phyloP scores from a whole-genome alignment of 768 basidiomycete genomes.

The Holtermanniella nyarrowii region DNA sequence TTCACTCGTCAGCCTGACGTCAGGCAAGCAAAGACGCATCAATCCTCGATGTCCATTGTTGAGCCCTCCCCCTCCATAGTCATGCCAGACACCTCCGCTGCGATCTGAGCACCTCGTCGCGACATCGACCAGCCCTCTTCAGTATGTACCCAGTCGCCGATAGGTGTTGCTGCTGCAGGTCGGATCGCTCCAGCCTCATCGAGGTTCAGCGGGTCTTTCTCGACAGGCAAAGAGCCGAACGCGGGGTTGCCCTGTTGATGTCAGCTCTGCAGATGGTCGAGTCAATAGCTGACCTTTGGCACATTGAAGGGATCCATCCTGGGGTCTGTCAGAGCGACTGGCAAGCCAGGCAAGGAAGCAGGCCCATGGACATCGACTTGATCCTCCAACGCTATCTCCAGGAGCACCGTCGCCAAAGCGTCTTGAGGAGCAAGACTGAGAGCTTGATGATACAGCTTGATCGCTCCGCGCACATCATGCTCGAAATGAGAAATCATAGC shows the following conservation, averaged over 20 bases:
- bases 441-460: slow-evolving; percentile 71
- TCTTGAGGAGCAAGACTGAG: slow-evolving; percentile 34
- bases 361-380: slow-evolving; percentile 30
- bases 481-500: slow-evolving; percentile 79
- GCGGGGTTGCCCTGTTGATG: slow-evolving; percentile 15
- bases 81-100: too few species aligned
- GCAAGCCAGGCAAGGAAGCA: slow-evolving; percentile 26
- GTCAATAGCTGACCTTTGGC: slow-evolving; percentile 13
- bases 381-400: slow-evolving; percentile 34
- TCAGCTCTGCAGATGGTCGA: background rate
- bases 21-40: background rate
- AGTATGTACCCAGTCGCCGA: background rate
- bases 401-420: slow-evolving; percentile 34
- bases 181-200: slow-evolving; percentile 10
- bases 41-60: slow-evolving; percentile 5
- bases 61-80: background rate
- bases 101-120: too few species aligned
- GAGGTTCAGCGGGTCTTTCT: slow-evolving; percentile 8
- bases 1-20: background rate
- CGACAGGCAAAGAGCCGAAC: slow-evolving; percentile 19
- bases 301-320: slow-evolving; percentile 24
- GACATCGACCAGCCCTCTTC: background rate
- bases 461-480: slow-evolving; percentile 64
- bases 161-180: background rate
- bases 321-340: slow-evolving; percentile 10